Percentiles rank a stretch among this genome's conserved stretches.
phyloP scores from a whole-genome alignment of 768 basidiomycete species.

The Termitomyces sp. region DNA sequence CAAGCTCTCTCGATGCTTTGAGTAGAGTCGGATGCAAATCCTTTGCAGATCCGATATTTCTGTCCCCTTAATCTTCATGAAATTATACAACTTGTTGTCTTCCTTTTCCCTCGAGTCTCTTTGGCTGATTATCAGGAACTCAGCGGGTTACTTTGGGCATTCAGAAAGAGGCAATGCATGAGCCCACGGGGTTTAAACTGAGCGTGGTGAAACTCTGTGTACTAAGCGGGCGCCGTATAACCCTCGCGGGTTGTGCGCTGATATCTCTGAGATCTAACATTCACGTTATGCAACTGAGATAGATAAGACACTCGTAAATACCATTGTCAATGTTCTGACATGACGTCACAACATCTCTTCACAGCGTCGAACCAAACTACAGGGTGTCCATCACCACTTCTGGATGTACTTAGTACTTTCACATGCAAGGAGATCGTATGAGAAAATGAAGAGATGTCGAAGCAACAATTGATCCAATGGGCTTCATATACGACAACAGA shows the following conservation, averaged over 20 bases:
- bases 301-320: neutral
- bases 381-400: neutral
- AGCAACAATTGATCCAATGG: neutral
- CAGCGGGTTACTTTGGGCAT: neutral
- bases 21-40: neutral
- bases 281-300: neutral
- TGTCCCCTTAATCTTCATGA: neutral
- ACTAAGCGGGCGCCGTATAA: neutral
- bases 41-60: neutral
- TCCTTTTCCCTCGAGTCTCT: neutral
- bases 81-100: neutral
- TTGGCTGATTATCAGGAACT: neutral
- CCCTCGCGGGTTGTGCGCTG: neutral
- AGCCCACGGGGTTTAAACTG: neutral
- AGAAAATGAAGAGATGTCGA: neutral
- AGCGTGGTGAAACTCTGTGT: neutral
- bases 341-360: neutral
- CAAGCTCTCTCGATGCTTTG: neutral
- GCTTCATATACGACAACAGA: neutral
- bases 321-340: neutral
- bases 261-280: neutral
- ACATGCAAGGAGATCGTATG: neutral
- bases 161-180: neutral
- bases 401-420: neutral
- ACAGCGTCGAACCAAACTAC: neutral